Evolutionary conservation across 2,329 filamentous ascomycete genomes (phyloP).

Genomic region (Alternaria dauci): DNA sequence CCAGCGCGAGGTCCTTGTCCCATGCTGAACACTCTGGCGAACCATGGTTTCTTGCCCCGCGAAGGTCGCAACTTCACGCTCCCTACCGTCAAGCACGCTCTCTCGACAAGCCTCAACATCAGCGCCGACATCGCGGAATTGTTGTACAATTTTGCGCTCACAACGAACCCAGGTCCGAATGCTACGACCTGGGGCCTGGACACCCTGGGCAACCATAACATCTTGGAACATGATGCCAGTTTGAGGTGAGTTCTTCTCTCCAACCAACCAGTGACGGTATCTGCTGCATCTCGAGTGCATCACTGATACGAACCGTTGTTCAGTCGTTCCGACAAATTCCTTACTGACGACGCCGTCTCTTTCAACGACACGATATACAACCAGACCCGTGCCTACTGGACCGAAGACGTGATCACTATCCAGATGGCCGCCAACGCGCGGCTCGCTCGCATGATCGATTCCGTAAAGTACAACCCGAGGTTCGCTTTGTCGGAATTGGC

Average conservation of each 20-base stretch:
- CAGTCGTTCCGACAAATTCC: constrained; percentile 4
- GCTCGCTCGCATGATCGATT: constrained; percentile 11
- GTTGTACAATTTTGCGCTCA: constrained; percentile 12
- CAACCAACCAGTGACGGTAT: no score
- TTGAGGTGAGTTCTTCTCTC: not conserved
- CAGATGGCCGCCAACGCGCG: constrained; percentile 16
- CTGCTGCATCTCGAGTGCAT: not conserved
- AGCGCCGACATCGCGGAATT: constrained; percentile 2
- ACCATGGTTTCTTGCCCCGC: constrained; percentile 42
- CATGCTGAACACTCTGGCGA: constrained; percentile 40
- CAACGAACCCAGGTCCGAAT: constrained; percentile 15
- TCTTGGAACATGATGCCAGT: constrained; percentile 60
- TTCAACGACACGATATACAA: constrained; percentile 62
- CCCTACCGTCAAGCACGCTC: constrained; percentile 30
- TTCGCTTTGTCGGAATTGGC: not conserved
- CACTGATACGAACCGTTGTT: not conserved
- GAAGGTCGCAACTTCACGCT: constrained; percentile 42
- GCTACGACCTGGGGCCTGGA: constrained; percentile 30
- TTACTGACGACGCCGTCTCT: not conserved
- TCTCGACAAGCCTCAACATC: constrained; percentile 15
- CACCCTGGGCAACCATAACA: constrained; percentile 55
- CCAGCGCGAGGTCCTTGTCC: constrained; percentile 36
- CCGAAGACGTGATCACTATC: not conserved
- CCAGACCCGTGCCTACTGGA: constrained; percentile 48
- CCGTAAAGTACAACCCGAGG: constrained; percentile 2